Evolutionary conservation across 225 moss, liverwort and hornwort species (phyloP).

Genomic region (Pleurozium schreberi): DNA sequence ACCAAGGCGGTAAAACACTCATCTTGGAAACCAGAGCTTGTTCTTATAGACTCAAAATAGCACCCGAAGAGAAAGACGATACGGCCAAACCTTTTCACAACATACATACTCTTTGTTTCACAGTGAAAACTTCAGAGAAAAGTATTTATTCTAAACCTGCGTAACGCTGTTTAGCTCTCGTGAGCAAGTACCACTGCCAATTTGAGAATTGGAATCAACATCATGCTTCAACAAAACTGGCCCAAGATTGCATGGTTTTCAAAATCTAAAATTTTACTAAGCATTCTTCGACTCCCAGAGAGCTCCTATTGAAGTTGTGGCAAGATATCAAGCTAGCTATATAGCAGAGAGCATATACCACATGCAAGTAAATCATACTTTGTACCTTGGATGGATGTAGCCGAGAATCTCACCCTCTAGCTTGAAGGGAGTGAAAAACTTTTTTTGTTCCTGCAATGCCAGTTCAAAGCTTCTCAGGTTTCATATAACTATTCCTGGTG

Average conservation of each 20-base stretch:
- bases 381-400: conserved; percentile 39
- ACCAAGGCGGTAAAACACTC: not conserved
- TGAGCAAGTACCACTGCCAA: too few relatives aligned
- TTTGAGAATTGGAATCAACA: not conserved
- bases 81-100: not conserved
- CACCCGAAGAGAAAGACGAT: not conserved
- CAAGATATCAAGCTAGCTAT: not conserved
- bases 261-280: not conserved
- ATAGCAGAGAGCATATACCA: not conserved
- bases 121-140: not conserved
- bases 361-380: not conserved
- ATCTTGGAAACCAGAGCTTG: not conserved
- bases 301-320: not conserved
- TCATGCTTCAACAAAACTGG: not conserved
- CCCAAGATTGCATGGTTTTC: not conserved
- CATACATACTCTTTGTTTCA: not conserved
- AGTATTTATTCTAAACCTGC: too few relatives aligned
- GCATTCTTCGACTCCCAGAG: not conserved
- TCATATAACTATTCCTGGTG: too few relatives aligned
- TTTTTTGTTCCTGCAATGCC: conserved; percentile 18
- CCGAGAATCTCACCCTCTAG: conserved; percentile 29
- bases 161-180: not conserved
- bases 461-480: not conserved
- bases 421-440: conserved; percentile 28
- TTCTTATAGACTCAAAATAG: not conserved